A percentile compares a stretch with the other conserved stretches of the same genome.
Conservation (phyloP, 2,329 filamentous ascomycete species). For the Alternaria sp. region DNA sequence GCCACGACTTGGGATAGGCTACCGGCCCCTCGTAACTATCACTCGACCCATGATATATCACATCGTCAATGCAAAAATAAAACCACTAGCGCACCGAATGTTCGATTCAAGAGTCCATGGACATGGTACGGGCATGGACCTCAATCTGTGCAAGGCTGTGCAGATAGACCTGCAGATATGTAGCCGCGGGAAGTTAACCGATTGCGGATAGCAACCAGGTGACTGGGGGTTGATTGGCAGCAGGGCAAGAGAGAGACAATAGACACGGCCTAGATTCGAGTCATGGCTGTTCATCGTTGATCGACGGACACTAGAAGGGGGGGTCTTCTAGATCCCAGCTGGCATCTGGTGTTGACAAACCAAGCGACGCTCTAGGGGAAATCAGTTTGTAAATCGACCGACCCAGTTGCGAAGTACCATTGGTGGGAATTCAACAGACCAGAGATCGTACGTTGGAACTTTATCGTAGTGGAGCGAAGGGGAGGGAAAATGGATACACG, state of each 20-base stretch:
- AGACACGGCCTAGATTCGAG: constrained; percentile 5
- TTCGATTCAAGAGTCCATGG: constrained; percentile 13
- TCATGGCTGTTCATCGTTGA: background rate
- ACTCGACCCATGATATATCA: background rate
- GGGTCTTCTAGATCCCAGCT: constrained; percentile 7
- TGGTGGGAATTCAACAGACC: background rate
- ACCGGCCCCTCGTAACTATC: background rate
- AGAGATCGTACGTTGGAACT: background rate
- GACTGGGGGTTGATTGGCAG: constrained; percentile 6
- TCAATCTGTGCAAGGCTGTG: constrained; percentile 15
- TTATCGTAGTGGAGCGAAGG: background rate
- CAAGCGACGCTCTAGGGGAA: background rate
- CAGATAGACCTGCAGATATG: constrained; percentile 18
- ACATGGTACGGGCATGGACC: constrained; percentile 13
- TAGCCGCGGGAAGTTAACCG: constrained; percentile 20
- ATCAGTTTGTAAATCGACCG: background rate
- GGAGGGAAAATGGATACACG: background rate
- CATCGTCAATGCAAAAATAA: constrained; percentile 1
- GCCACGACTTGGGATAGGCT: background rate
- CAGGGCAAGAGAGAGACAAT: background rate
- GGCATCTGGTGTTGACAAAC: background rate
- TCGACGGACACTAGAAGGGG: background rate
- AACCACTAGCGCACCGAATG: constrained; percentile 15
- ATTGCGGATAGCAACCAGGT: constrained; percentile 6
- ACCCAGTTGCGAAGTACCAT: background rate